These are phyloP conservation scores for Botryosphaeria dothidea DNA, from an alignment of 2,329 filamentous ascomycete species.

Conservation along the genomic window DNA sequence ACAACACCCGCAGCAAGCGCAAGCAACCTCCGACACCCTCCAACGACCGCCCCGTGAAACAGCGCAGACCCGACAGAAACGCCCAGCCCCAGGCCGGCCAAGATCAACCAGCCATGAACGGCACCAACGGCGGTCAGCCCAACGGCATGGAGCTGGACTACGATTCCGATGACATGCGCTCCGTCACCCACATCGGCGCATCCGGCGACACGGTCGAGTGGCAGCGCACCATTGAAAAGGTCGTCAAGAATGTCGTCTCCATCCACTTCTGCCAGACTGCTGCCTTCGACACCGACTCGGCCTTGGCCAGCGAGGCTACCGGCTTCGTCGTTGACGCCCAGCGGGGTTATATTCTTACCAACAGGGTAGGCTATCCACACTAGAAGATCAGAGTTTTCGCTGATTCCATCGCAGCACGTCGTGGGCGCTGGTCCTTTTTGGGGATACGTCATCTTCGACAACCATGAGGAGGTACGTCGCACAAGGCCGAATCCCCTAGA, in stretches of 20 bases:
- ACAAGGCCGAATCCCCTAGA: neutral
- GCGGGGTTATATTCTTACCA: constrained; percentile 67
- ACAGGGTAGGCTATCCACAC: constrained; percentile 36
- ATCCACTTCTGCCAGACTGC: constrained; percentile 98
- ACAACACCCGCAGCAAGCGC: constrained; percentile 51
- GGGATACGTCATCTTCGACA: constrained; percentile 98
- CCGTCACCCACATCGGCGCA: constrained; percentile 44
- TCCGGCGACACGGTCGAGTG: constrained; percentile 75
- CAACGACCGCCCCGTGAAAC: constrained; percentile 56
- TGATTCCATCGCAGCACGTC: constrained; percentile 64
- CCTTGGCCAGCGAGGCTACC: constrained; percentile 91
- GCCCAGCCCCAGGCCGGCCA: constrained; percentile 38
- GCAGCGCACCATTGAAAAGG: constrained; percentile 92
- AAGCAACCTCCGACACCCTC: constrained; percentile 55
- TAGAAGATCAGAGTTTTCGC: constrained; percentile 5
- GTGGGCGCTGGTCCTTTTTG: constrained; percentile 95
- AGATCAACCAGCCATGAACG: constrained; percentile 32
- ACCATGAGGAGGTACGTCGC: constrained; percentile 73
- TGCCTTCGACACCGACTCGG: constrained; percentile 95
- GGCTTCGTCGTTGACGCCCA: constrained; percentile 97
- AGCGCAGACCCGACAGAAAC: constrained; percentile 52
- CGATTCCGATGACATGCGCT: constrained; percentile 45
- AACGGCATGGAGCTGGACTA: constrained; percentile 43
- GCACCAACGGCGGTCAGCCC: constrained; percentile 42
- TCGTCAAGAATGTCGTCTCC: constrained; percentile 95